Base-by-base conservation (phyloP, 768 basidiomycete genomes). In the Butyriboletus loyo region DNA sequence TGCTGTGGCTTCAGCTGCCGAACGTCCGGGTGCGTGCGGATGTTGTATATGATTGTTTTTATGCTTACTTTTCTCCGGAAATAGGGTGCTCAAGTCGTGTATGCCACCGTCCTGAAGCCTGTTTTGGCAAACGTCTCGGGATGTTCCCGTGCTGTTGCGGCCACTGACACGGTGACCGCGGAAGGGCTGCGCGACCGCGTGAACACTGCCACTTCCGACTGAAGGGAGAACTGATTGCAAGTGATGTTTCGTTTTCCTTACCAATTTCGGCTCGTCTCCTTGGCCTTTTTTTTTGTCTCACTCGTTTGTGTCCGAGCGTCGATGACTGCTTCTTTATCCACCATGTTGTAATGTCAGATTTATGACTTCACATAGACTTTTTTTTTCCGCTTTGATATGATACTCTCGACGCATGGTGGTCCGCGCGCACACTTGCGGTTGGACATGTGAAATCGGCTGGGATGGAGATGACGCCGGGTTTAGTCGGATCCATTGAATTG, bases 1-100 rank as follows among this genome's bases (percentile, higher is more conserved):
- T 94, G 69, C 71, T 96, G 63, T 98, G 91, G 90, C 84, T 96
- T 66, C 90, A 93, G 76, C 84, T 92, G 51, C 87, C 89, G 37
- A 83, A 79, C 35, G 84, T 88, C 77, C 86, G 86, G 67, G 90
- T 92, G 74, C 69, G 89, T 84, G 4, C 21, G 27, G 31, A 13
- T 27, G 2, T 39, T 25, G 39, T 37, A 52, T 7, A 40, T 22
- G 14, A 27, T 45, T 22, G 1, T 15, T 9, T 19, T 0, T 1
- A 3, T 34, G 4, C 1, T 44, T n/a, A 24, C 22, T 39, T 36
- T 31, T n/a, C 52, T 43, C 5, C 25, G 46, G 41, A 59, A 53
- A 57, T 45, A 96, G 87, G 96, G 96, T 58, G 96, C 96, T 41
- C 87, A 91, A 81, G 75, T 77, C 51, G 77, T 89, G 36, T 96